Evolutionary conservation across 805 yeast species (phyloP).

Genomic region (Lachancea nothofagi): DNA sequence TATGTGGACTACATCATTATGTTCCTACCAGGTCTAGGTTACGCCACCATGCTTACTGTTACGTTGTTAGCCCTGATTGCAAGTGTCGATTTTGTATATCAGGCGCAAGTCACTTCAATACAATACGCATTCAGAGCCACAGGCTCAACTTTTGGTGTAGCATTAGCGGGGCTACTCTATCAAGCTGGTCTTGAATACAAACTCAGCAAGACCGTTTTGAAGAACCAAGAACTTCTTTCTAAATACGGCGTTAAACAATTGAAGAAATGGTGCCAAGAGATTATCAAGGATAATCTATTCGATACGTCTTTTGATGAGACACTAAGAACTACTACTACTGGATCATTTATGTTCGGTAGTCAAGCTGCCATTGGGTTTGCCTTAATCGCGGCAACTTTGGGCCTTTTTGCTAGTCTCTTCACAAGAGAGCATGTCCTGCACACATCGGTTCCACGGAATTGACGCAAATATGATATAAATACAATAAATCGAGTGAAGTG

Average conservation of each 20-base stretch:
- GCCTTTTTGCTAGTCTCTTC: conserved; percentile 38
- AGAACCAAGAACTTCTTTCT: neutral
- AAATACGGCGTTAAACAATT: conserved; percentile 3
- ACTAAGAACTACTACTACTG: conserved; percentile 42
- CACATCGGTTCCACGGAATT: conserved; percentile 31
- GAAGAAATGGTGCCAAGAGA: conserved; percentile 8
- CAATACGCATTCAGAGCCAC: conserved; percentile 81
- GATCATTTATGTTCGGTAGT: conserved; percentile 45
- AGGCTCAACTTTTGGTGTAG: conserved; percentile 73
- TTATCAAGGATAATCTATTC: conserved; percentile 8
- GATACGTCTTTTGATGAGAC: conserved; percentile 18
- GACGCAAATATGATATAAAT: neutral
- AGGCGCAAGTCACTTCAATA: conserved; percentile 79
- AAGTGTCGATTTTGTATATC: conserved; percentile 60
- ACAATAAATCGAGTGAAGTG: too few relatives aligned
- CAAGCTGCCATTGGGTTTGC: conserved; percentile 46
- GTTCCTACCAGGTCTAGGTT: conserved; percentile 57
- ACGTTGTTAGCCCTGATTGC: conserved; percentile 71
- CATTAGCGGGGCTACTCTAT: conserved; percentile 62
- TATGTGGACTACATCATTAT: conserved; percentile 41
- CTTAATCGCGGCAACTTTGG: conserved; percentile 37
- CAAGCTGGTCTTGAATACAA: conserved; percentile 40
- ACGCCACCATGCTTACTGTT: conserved; percentile 62
- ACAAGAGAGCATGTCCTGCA: conserved; percentile 55
- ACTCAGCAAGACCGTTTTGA: conserved; percentile 22